These are phyloP conservation scores for Pseudozyma sp. DNA, from an alignment of 1,284 basidiomycete species.

Conservation along the genomic window DNA sequence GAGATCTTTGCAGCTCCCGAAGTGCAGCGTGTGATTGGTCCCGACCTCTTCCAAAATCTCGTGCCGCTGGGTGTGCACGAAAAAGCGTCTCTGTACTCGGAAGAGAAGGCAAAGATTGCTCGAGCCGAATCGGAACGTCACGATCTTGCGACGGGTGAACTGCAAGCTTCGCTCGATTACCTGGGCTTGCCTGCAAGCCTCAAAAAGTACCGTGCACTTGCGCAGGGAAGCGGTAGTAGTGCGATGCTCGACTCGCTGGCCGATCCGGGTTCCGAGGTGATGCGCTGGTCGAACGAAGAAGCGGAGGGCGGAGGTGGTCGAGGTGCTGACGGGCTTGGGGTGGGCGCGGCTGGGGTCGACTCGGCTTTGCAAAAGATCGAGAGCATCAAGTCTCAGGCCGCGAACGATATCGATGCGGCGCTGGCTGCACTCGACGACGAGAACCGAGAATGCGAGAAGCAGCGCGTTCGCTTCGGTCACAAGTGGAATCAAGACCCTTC, in stretches of 20 bases:
- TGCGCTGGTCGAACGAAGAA: slow-evolving; percentile 78
- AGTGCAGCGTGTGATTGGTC: slow-evolving; percentile 93
- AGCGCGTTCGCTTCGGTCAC: slow-evolving; percentile 81
- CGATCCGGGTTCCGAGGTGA: slow-evolving; percentile 79
- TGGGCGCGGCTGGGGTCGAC: slow-evolving; percentile 52
- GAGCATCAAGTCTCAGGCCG: slow-evolving; percentile 45
- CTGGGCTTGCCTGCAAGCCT: slow-evolving; percentile 83
- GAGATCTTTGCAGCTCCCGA: slow-evolving; percentile 91
- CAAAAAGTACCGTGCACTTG: slow-evolving; percentile 80
- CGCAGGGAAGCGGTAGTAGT: slow-evolving; percentile 73
- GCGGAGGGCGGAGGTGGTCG: slow-evolving; percentile 76
- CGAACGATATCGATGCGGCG: slow-evolving; percentile 43
- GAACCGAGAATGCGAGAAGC: slow-evolving; percentile 69
- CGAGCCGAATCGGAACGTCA: slow-evolving; percentile 87
- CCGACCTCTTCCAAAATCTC: slow-evolving; percentile 87
- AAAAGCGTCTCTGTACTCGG: slow-evolving; percentile 93
- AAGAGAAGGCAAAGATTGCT: slow-evolving; percentile 97
- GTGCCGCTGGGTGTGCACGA: slow-evolving; percentile 95
- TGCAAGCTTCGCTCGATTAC: slow-evolving; percentile 82
- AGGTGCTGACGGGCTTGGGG: slow-evolving; percentile 75
- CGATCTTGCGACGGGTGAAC: slow-evolving; percentile 84
- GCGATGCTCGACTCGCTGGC: slow-evolving; percentile 69
- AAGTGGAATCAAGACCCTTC: slow-evolving; percentile 90
- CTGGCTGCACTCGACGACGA: slow-evolving; percentile 64
- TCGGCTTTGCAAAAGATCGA: slow-evolving; percentile 47